These are phyloP conservation scores for Lycium barbarum DNA, from an alignment of 257 asterid species.

Conservation along the genomic window DNA sequence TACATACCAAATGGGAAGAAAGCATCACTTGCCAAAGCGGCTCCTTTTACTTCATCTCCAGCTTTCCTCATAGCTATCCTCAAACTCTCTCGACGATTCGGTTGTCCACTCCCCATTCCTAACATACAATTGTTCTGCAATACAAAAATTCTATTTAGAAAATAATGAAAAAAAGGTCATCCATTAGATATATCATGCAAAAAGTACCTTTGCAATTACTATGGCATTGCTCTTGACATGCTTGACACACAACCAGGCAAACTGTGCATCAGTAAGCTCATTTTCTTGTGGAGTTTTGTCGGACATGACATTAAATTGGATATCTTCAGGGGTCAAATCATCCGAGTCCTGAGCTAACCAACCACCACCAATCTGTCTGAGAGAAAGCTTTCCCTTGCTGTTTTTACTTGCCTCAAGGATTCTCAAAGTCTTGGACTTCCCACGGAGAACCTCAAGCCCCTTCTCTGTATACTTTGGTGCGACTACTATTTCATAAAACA, in stretches of 20 bases:
- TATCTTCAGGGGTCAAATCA: slow-evolving; percentile 83
- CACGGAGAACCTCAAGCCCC: slow-evolving; percentile 95
- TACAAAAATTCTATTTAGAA: slow-evolving; percentile 24
- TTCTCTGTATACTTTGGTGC: slow-evolving; percentile 84
- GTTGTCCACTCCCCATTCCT: slow-evolving; percentile 99
- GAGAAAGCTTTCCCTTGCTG: slow-evolving; percentile 75
- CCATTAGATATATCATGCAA: not conserved
- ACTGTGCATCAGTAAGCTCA: slow-evolving; percentile 79
- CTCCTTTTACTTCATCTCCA: slow-evolving; percentile 92
- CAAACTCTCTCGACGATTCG: slow-evolving; percentile 91
- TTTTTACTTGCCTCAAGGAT: slow-evolving; percentile 89
- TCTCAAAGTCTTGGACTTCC: slow-evolving; percentile 93
- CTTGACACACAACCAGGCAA: slow-evolving; percentile 95
- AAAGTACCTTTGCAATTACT: slow-evolving; percentile 82
- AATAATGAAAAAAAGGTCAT: not conserved
- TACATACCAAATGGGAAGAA: slow-evolving; percentile 90
- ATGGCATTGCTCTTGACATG: slow-evolving; percentile 98
- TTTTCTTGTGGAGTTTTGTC: slow-evolving; percentile 66
- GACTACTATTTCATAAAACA: slow-evolving; percentile 94
- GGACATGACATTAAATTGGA: slow-evolving; percentile 70
- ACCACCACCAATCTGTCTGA: slow-evolving; percentile 98
- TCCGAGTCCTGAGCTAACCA: slow-evolving; percentile 98
- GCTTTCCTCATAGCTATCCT: slow-evolving; percentile 91
- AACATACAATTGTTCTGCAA: slow-evolving; percentile 79
- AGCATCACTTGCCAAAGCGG: slow-evolving; percentile 97